phyloP scores from a whole-genome alignment of 225 moss, liverwort and hornwort genomes.

The Marchantia paleacea region DNA sequence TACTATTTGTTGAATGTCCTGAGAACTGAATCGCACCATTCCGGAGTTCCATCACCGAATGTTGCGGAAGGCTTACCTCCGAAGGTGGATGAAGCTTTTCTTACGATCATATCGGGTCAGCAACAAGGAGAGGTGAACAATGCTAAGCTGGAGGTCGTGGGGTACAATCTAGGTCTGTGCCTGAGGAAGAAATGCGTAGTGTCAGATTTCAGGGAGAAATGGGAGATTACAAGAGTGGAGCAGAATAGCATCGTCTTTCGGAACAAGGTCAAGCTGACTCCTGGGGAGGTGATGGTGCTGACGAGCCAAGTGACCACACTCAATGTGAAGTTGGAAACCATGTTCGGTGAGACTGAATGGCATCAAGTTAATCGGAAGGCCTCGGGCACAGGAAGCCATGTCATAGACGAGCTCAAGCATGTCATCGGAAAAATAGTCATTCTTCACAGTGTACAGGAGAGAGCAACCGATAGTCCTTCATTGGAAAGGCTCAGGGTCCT shows the following conservation, averaged over 20 bases:
- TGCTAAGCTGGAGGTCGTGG: neutral
- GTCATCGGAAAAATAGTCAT: slow-evolving; percentile 14
- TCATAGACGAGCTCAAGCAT: slow-evolving; percentile 14
- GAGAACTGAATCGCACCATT: neutral
- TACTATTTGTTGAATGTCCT: neutral
- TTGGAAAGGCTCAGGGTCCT: neutral
- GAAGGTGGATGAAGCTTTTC: neutral
- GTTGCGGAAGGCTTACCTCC: neutral
- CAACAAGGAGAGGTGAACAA: neutral
- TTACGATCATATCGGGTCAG: neutral
- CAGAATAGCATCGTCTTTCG: neutral
- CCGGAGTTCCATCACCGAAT: neutral
- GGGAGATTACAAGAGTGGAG: slow-evolving; percentile 12
- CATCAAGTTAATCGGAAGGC: neutral
- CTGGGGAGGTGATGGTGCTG: neutral
- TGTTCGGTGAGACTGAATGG: slow-evolving; percentile 3
- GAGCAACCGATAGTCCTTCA: neutral
- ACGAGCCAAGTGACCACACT: neutral
- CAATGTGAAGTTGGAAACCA: neutral
- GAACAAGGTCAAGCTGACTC: neutral
- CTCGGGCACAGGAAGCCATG: neutral
- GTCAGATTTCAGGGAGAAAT: neutral
- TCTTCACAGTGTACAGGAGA: neutral
- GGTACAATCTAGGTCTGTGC: slow-evolving; percentile 1
- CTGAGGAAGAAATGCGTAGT: slow-evolving; percentile 2